A percentile compares a stretch with the other conserved stretches of the same genome.
Conservation (phyloP, 2,329 filamentous ascomycete species). For the Camillea tinctor region DNA sequence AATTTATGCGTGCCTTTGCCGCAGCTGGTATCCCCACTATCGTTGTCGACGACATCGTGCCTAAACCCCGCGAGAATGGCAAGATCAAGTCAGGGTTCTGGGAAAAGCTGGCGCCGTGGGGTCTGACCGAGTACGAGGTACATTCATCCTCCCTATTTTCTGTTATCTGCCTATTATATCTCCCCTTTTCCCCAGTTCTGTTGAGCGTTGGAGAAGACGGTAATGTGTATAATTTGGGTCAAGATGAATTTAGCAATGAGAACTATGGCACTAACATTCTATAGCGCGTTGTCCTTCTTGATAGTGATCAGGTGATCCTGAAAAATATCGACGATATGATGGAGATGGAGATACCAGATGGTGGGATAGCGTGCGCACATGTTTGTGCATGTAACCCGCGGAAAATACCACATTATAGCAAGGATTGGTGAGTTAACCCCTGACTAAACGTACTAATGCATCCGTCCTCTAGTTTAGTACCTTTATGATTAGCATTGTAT, state of each 20-base stretch:
- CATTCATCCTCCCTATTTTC: constrained; percentile 5
- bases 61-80: constrained; percentile 30
- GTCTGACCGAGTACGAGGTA: constrained; percentile 33
- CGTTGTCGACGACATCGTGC: constrained; percentile 35
- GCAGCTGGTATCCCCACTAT: constrained; percentile 34
- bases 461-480: not conserved
- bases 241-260: no score
- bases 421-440: constrained; percentile 27
- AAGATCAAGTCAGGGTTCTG: constrained; percentile 35
- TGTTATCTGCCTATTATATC: not conserved
- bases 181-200: no score
- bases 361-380: constrained; percentile 34
- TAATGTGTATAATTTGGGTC: not conserved
- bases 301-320: constrained; percentile 33
- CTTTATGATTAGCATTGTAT: not conserved
- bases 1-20: constrained; percentile 35
- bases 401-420: constrained; percentile 32
- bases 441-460: not conserved
- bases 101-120: constrained; percentile 36
- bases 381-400: constrained; percentile 34
- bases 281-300: constrained; percentile 33
- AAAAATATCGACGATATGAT: constrained; percentile 35
- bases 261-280: not conserved
- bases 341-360: constrained; percentile 29
- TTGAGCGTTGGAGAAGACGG: no score